Conservation (phyloP, 1,284 basidiomycete species). For the Ustilago curta region DNA sequence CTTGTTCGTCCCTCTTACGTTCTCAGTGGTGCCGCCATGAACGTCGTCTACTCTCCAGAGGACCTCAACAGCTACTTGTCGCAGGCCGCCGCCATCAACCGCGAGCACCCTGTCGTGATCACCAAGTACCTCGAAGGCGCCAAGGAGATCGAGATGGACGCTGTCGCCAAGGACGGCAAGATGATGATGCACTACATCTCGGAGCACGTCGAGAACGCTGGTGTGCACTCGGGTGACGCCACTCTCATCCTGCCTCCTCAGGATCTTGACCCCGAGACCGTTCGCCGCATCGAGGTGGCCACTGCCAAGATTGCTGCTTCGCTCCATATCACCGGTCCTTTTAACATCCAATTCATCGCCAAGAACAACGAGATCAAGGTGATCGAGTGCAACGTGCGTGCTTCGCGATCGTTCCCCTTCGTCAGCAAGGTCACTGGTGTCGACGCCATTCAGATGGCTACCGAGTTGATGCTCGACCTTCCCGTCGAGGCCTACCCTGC, state of each 20-base stretch:
- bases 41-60: constrained; percentile 93
- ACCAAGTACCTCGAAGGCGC: constrained; percentile 99
- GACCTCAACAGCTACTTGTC: constrained; percentile 91
- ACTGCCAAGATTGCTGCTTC: constrained; percentile 93
- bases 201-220: constrained; percentile 99
- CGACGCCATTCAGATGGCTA: constrained; percentile 97
- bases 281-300: constrained; percentile 93
- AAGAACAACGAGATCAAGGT: constrained; percentile 99
- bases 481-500: constrained; percentile 92
- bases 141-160: constrained; percentile 99
- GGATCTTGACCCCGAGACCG: constrained; percentile 95
- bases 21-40: constrained; percentile 98
- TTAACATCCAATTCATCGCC: constrained; percentile 99
- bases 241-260: constrained; percentile 98
- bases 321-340: constrained; percentile 98
- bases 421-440: constrained; percentile 97
- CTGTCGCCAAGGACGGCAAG: constrained; percentile 94
- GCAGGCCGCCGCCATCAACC: constrained; percentile 95
- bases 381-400: constrained; percentile 98
- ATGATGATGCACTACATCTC: constrained; percentile 99
- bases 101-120: constrained; percentile 97
- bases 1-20: constrained; percentile 98
- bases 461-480: constrained; percentile 94
- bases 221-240: constrained; percentile 96
- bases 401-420: constrained; percentile 98